Conservation (phyloP, 139 green algal species). For the Chlorella sorokiniana region DNA sequence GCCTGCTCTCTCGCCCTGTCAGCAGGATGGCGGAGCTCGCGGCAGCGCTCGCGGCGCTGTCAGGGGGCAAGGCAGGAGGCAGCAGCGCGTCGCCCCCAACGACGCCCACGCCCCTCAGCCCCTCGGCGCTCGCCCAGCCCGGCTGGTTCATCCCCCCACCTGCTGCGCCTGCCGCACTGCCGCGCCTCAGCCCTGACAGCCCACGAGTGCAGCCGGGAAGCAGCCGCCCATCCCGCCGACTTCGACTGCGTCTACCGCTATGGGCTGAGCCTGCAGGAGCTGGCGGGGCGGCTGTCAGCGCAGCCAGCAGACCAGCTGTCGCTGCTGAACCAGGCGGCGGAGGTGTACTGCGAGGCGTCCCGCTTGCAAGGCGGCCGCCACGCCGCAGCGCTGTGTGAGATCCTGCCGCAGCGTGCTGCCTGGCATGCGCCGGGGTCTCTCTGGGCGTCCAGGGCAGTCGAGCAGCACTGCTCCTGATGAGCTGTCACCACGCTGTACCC, state of each 20-base stretch:
- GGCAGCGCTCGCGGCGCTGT: slow-evolving; percentile 9
- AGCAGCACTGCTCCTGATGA: background rate
- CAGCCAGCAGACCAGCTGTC: slow-evolving; percentile 36
- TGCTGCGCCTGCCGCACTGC: slow-evolving; percentile 35
- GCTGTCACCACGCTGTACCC: background rate
- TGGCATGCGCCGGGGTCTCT: background rate
- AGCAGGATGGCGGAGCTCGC: slow-evolving; percentile 6
- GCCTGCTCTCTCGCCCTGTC: too few relatives aligned
- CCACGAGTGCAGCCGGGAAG: slow-evolving; percentile 40
- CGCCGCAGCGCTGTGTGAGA: slow-evolving; percentile 19
- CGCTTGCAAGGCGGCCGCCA: slow-evolving; percentile 11
- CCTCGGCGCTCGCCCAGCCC: background rate
- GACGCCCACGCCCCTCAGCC: background rate
- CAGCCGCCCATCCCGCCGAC: slow-evolving; percentile 15
- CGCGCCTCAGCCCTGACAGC: slow-evolving; percentile 62
- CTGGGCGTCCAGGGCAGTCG: background rate
- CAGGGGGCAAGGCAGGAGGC: background rate
- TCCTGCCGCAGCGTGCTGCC: background rate
- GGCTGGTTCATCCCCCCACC: slow-evolving; percentile 28
- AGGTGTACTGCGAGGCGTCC: slow-evolving; percentile 18
- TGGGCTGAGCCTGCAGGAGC: slow-evolving; percentile 73
- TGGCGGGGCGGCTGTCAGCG: slow-evolving; percentile 34
- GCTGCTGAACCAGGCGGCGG: slow-evolving; percentile 46
- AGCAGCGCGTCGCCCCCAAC: background rate
- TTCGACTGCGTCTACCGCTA: slow-evolving; percentile 74